Conservation (phyloP, 1,284 basidiomycete species). For the Fomitopsis pinicola region DNA sequence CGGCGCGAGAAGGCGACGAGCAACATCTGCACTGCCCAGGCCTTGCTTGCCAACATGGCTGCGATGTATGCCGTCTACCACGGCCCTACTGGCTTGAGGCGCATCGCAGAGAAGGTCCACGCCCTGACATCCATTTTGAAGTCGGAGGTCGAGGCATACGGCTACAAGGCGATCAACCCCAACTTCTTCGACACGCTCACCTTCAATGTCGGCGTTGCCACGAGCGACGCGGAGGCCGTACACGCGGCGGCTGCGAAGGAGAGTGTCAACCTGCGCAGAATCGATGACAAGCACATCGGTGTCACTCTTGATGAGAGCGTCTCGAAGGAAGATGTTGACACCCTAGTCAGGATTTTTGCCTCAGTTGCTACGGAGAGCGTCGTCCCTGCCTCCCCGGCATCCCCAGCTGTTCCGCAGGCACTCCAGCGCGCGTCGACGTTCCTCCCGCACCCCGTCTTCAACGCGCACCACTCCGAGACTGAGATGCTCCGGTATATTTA, state of each 20-base stretch:
- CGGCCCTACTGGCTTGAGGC: conserved; percentile 82
- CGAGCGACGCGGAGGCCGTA: conserved; percentile 58
- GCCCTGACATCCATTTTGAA: conserved; percentile 83
- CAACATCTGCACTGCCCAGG: conserved; percentile 93
- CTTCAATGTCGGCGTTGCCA: conserved; percentile 68
- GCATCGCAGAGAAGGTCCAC: conserved; percentile 90
- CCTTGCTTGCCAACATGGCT: conserved; percentile 94
- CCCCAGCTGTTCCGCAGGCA: conserved; percentile 45
- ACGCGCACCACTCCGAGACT: conserved; percentile 94
- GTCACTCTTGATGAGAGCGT: conserved; percentile 94
- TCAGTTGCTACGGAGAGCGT: conserved; percentile 44
- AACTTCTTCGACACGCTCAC: conserved; percentile 94
- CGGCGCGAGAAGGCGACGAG: conserved; percentile 94
- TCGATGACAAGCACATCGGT: conserved; percentile 79
- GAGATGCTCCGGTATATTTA: conserved; percentile 97
- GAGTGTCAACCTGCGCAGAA: conserved; percentile 81
- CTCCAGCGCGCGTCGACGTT: conserved; percentile 74
- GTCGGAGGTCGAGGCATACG: conserved; percentile 63
- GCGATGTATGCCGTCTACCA: conserved; percentile 99
- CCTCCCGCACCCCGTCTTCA: conserved; percentile 89
- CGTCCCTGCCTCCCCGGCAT: conserved; percentile 34
- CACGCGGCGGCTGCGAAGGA: conserved; percentile 67
- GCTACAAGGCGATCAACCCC: conserved; percentile 63
- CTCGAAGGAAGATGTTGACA: conserved; percentile 68
- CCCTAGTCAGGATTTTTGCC: conserved; percentile 82